phyloP scores from a whole-genome alignment of 2,329 filamentous ascomycete genomes.

The Pyrenochaeta sp. region DNA sequence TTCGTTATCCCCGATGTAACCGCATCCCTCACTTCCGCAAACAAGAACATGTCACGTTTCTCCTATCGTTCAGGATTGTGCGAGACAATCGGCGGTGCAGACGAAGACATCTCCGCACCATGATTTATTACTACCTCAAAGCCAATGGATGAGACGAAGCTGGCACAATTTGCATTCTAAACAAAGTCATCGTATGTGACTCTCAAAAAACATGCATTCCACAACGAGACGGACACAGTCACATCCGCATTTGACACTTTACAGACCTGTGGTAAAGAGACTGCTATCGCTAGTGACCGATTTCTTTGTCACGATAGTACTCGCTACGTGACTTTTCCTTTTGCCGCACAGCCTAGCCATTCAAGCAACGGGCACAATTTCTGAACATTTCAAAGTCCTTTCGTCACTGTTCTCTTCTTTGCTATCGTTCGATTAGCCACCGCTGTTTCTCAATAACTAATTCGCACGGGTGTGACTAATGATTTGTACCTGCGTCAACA shows the following conservation, averaged over 20 bases:
- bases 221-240: conserved; percentile 16
- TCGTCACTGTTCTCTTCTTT: neutral
- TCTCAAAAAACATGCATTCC: neutral
- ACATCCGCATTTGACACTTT: conserved; percentile 32
- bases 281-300: conserved; percentile 7
- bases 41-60: conserved; percentile 10
- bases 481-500: conserved; percentile 24
- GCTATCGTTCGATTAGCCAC: neutral
- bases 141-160: neutral
- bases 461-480: conserved; percentile 20
- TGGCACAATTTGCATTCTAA: neutral
- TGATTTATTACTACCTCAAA: too few relatives aligned
- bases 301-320: conserved; percentile 15
- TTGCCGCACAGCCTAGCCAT: neutral
- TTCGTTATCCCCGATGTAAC: conserved; percentile 1
- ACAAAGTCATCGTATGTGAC: neutral
- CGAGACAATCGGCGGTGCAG: conserved; percentile 10
- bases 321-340: neutral
- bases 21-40: conserved; percentile 9
- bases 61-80: conserved; percentile 1
- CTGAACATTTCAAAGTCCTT: neutral
- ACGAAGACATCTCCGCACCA: neutral
- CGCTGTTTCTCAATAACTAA: conserved; percentile 12
- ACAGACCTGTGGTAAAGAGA: conserved; percentile 24
- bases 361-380: neutral